phyloP scores from a whole-genome alignment of 2,329 filamentous ascomycete species.

The Ophiognomonia clavigignenti-juglandacearum region DNA sequence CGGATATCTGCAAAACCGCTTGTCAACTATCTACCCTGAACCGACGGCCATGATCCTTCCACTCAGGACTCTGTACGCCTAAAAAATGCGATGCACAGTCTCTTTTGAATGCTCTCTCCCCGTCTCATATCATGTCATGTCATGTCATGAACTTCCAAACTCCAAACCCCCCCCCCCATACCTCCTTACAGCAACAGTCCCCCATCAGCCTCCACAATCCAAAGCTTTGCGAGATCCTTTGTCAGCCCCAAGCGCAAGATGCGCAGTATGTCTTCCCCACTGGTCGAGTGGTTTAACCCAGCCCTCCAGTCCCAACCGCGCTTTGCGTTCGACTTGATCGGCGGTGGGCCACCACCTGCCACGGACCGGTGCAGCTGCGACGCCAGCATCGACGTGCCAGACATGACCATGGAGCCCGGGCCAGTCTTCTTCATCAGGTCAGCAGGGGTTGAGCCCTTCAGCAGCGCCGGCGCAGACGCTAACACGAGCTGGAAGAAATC shows the following conservation, averaged over 20 bases:
- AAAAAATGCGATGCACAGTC: not conserved
- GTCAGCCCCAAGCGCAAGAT: constrained; percentile 70
- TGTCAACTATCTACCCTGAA: not conserved
- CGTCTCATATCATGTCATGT: not conserved
- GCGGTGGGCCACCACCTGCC: constrained; percentile 34
- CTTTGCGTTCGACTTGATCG: constrained; percentile 65
- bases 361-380: constrained; percentile 58
- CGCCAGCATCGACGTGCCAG: constrained; percentile 68
- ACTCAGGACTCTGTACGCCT: not conserved
- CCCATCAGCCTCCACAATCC: constrained; percentile 60
- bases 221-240: constrained; percentile 65
- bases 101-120: not conserved
- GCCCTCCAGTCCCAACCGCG: constrained; percentile 70
- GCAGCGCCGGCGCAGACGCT: constrained; percentile 57
- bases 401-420: constrained; percentile 61
- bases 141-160: no score
- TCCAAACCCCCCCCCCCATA: not conserved
- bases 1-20: not conserved
- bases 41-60: not conserved
- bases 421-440: constrained; percentile 58
- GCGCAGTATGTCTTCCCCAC: constrained; percentile 65
- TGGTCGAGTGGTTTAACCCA: constrained; percentile 50
- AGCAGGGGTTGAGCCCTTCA: constrained; percentile 57
- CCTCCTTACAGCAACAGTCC: constrained; percentile 6
- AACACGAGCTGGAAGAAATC: constrained; percentile 75